Evolutionary conservation across 805 yeast species (phyloP).

Genomic region (Spathaspora gorwiae): DNA sequence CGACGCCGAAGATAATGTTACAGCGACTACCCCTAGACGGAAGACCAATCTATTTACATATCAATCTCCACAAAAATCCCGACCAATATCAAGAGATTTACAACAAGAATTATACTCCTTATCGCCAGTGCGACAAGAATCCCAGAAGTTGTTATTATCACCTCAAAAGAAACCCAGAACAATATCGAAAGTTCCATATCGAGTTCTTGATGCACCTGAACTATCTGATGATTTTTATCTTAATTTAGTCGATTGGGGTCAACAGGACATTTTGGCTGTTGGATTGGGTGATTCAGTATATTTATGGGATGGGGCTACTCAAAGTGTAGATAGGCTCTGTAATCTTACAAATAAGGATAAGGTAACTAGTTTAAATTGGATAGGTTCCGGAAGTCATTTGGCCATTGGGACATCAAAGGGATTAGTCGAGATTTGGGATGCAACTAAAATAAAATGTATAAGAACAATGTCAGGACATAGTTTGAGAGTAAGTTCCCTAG

Average conservation of each 20-base stretch:
- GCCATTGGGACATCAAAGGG: slow-evolving; percentile 91
- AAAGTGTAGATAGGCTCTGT: slow-evolving; percentile 76
- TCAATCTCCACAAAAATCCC: slow-evolving; percentile 59
- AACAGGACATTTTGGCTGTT: slow-evolving; percentile 81
- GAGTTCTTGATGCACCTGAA: slow-evolving; percentile 95
- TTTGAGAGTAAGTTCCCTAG: slow-evolving; percentile 76
- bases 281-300: slow-evolving; percentile 87
- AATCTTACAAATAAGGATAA: slow-evolving; percentile 60
- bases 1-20: slow-evolving; percentile 7
- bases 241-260: slow-evolving; percentile 93
- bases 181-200: slow-evolving; percentile 81
- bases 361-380: slow-evolving; percentile 87
- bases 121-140: slow-evolving; percentile 86
- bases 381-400: slow-evolving; percentile 87
- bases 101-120: slow-evolving; percentile 74
- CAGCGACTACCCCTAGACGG: slow-evolving; percentile 39
- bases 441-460: slow-evolving; percentile 71
- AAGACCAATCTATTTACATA: slow-evolving; percentile 66
- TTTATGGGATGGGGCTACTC: slow-evolving; percentile 84
- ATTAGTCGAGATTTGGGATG: slow-evolving; percentile 92
- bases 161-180: slow-evolving; percentile 78
- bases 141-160: slow-evolving; percentile 71
- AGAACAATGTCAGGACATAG: slow-evolving; percentile 91
- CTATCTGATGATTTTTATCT: slow-evolving; percentile 90
- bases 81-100: slow-evolving; percentile 60